Evolutionary conservation across 164 flowering plant genomes (phyloP).

Genomic region (Akebia trifoliata): DNA sequence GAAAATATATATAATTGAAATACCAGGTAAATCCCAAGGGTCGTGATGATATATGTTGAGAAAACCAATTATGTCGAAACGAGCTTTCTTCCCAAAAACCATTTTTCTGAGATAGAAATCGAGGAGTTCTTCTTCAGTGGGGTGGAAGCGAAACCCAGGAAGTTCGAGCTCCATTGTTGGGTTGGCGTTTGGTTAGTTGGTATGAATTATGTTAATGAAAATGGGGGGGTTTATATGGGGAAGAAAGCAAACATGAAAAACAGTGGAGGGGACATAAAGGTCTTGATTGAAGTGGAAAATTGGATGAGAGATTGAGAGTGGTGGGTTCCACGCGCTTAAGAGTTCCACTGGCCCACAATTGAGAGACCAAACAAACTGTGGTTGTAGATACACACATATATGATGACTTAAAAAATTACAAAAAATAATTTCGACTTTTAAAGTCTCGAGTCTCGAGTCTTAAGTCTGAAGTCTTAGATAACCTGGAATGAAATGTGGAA

Average conservation of each 20-base stretch:
- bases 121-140: conserved; percentile 90
- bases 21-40: conserved; percentile 89
- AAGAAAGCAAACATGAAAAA: not conserved
- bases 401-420: not conserved
- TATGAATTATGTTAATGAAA: not conserved
- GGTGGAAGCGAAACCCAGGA: conserved; percentile 91
- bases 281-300: conserved; percentile 1
- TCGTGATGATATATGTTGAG: conserved; percentile 72
- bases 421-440: not conserved
- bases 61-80: conserved; percentile 52
- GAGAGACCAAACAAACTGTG: too few species aligned
- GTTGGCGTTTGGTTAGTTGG: not conserved
- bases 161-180: conserved; percentile 29
- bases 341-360: not conserved
- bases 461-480: not conserved
- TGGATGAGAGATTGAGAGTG: not conserved
- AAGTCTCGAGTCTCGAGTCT: not conserved
- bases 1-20: too few species aligned
- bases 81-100: conserved; percentile 42
- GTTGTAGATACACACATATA: not conserved
- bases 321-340: conserved; percentile 9
- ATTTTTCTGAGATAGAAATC: conserved; percentile 65
- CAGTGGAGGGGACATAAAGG: not conserved
- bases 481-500: too few species aligned
- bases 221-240: not conserved